phyloP scores from a whole-genome alignment of 1,284 basidiomycete genomes.

The Rhodotorula glutinis region DNA sequence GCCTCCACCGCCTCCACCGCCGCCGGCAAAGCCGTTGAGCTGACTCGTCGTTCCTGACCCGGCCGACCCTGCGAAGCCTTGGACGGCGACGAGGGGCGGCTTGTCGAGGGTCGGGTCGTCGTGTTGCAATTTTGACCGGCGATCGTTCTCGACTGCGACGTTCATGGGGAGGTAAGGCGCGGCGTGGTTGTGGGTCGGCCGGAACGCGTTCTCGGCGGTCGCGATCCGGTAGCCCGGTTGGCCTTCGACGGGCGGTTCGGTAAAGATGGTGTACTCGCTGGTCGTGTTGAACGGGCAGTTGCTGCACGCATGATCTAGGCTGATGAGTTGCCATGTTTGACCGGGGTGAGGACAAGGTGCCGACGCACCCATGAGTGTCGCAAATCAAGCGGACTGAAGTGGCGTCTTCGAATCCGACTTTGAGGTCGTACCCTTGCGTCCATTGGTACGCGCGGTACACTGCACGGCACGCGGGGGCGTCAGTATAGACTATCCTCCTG shows the following conservation, averaged over 20 bases:
- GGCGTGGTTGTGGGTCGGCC: slow-evolving; percentile 17
- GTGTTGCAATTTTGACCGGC: neutral
- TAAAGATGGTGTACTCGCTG: slow-evolving; percentile 2
- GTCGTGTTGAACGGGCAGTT: slow-evolving; percentile 15
- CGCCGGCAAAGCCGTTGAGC: neutral
- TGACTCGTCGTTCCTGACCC: neutral
- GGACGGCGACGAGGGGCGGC: slow-evolving; percentile 14
- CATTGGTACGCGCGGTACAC: slow-evolving; percentile 20
- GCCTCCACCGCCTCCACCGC: no score
- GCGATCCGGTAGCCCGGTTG: slow-evolving; percentile 8
- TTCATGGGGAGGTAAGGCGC: slow-evolving; percentile 20
- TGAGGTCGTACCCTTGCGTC: slow-evolving; percentile 19
- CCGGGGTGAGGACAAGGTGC: no score
- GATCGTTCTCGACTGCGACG: slow-evolving; percentile 10
- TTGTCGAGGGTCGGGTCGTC: slow-evolving; percentile 13
- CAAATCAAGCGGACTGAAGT: neutral
- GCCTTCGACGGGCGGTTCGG: neutral
- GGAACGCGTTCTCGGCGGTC: neutral
- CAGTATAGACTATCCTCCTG: neutral
- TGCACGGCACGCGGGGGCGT: neutral
- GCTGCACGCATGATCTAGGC: neutral
- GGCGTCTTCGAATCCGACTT: neutral
- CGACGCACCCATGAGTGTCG: neutral
- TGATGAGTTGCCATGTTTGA: no score
- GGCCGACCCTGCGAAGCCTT: neutral